phyloP scores from a whole-genome alignment of 441 rosid genomes.

The California macrophylla region DNA sequence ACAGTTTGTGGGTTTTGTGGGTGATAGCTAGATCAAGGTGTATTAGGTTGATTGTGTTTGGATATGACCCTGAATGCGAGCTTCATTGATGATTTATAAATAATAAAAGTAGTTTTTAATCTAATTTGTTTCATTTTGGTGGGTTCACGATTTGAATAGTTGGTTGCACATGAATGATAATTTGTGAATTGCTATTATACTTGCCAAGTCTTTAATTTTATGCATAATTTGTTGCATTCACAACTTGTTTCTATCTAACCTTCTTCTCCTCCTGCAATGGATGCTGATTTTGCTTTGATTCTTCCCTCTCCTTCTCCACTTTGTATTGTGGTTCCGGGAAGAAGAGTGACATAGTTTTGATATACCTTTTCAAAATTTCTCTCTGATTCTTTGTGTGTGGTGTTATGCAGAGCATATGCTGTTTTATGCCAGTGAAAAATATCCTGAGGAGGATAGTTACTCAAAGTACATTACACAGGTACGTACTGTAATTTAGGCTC shows the following conservation, averaged over 20 bases:
- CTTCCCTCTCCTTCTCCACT: background rate
- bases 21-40: background rate
- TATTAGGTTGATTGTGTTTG: background rate
- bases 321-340: background rate
- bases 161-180: background rate
- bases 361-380: background rate
- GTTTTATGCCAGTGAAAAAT: conserved; percentile 82
- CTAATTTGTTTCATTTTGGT: background rate
- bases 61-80: background rate
- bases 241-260: background rate
- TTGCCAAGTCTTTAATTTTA: background rate
- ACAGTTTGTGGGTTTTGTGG: background rate
- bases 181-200: background rate
- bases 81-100: background rate
- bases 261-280: background rate
- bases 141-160: background rate
- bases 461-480: conserved; percentile 79
- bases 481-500: background rate
- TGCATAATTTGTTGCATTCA: background rate
- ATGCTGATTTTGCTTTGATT: background rate
- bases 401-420: conserved; percentile 75
- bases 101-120: background rate
- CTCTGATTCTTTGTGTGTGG: background rate
- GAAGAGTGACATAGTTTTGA: background rate
- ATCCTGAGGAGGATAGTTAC: conserved; percentile 84